A percentile compares a stretch with the other conserved stretches of the same genome.
These are phyloP conservation scores for Fusarium sarcochroum DNA, from an alignment of 2,329 filamentous ascomycete species.

Conservation along the genomic window DNA sequence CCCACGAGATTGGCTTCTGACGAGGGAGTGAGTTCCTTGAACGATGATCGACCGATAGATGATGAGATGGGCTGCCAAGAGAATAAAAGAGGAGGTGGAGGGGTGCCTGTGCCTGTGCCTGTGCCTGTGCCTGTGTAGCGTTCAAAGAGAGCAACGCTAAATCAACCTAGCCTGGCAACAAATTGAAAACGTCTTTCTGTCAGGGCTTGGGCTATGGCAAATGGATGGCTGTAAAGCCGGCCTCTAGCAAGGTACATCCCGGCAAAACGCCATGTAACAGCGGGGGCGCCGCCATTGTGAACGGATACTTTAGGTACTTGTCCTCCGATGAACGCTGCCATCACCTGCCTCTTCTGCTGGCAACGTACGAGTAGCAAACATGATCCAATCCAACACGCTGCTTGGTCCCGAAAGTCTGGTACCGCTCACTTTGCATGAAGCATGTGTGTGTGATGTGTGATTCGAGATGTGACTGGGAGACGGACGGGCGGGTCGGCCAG, in stretches of 20 bases:
- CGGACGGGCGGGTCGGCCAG: conserved; percentile 22
- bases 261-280: conserved; percentile 24
- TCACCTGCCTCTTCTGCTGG: conserved; percentile 37
- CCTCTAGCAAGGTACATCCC: conserved; percentile 21
- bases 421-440: conserved; percentile 50
- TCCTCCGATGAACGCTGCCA: conserved; percentile 34
- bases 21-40: conserved; percentile 33
- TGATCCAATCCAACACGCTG: conserved; percentile 16
- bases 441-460: conserved; percentile 36
- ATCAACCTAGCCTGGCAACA: conserved; percentile 34
- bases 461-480: conserved; percentile 37
- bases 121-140: conserved; percentile 22
- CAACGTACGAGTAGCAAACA: conserved; percentile 45
- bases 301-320: conserved; percentile 32
- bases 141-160: conserved; percentile 24
- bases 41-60: conserved; percentile 47
- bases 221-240: conserved; percentile 17
- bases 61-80: conserved; percentile 31
- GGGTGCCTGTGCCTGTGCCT: conserved; percentile 12
- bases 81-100: conserved; percentile 1
- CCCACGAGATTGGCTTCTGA: conserved; percentile 46
- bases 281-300: conserved; percentile 22
- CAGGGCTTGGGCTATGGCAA: conserved; percentile 15
- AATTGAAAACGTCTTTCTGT: conserved; percentile 31
- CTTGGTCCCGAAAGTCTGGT: conserved; percentile 51